Evolutionary conservation across 345 rosid species (phyloP), one percentile per base, ranked within the genome.

Genomic region (Hibiscus syriacus): DNA sequence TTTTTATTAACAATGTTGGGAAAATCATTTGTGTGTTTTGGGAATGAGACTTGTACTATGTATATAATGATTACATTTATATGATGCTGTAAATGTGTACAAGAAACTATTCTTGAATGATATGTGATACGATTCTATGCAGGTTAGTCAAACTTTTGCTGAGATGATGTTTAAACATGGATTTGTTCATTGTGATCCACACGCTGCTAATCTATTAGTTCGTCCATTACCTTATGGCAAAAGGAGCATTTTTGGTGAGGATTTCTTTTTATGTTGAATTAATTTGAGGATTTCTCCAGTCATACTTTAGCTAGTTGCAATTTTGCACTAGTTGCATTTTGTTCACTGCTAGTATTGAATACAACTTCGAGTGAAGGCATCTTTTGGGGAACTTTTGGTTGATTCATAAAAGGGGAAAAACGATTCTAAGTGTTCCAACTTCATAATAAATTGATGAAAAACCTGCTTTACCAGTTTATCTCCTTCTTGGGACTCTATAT

Each of bases 161-260:
- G 97, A 93, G 78, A 93, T 93, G 98, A 93, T 89, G 83, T 93
- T 90, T 74, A 93, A 82, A 77, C 97, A 93, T 74, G 98, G 97
- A 14, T 93, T 93, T 75, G 96, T 90, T 75, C 98, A 93, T 69
- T 93, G 98, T 77, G 98, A 93, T 36, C 98, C 98, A n/a, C 98
- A 93, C 73, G 97, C 96, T 66, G 96, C 98, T 56, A 93, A 93
- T 78, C 72, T 93, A 83, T 80, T 93, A 10, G 83, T 93, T 74
- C 92, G 97, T 57, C 88, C 93, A 62, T 63, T 85, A 72, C 95
- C 97, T 75, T 83, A 80, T 55, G 80, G 86, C 20, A 81, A 74
- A 77, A 67, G 55, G 72, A 80, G 80, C 76, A 74, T 89, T 66
- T 74, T 84, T 46, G 91, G 92, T 82, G 69, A 83, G 83, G 60